These are phyloP conservation scores for Leucocoprinus sp. DNA, from an alignment of 768 basidiomycete genomes.

Conservation along the genomic window DNA sequence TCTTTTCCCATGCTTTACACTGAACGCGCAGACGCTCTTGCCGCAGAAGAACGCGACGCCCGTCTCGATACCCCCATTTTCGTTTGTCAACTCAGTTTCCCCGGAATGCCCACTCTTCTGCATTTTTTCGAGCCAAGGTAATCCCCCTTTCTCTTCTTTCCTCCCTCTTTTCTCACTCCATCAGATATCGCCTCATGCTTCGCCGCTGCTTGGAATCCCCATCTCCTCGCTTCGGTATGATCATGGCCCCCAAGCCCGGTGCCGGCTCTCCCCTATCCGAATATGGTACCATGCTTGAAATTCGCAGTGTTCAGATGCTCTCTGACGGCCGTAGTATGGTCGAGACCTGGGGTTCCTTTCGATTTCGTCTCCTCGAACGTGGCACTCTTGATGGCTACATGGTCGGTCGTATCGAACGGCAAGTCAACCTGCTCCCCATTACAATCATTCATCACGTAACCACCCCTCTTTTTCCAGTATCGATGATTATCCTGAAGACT, in stretches of 20 bases:
- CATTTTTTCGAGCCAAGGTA: slow-evolving; percentile 91
- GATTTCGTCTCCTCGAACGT: slow-evolving; percentile 83
- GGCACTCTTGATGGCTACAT: slow-evolving; percentile 85
- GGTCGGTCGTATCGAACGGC: slow-evolving; percentile 72
- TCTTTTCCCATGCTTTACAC: slow-evolving; percentile 60
- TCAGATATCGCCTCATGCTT: slow-evolving; percentile 88
- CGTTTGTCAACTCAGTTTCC: slow-evolving; percentile 84
- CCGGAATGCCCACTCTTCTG: slow-evolving; percentile 80
- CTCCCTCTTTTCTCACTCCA: slow-evolving; percentile 1
- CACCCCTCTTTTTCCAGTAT: slow-evolving; percentile 20
- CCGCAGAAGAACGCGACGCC: slow-evolving; percentile 69
- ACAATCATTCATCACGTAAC: slow-evolving; percentile 9
- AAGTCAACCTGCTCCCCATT: slow-evolving; percentile 12
- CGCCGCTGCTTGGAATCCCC: slow-evolving; percentile 82
- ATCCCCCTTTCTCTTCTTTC: slow-evolving; percentile 2
- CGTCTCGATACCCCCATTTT: slow-evolving; percentile 88
- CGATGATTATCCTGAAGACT: slow-evolving; percentile 29
- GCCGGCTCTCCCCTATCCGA: slow-evolving; percentile 36
- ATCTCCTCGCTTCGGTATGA: slow-evolving; percentile 85
- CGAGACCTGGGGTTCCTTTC: slow-evolving; percentile 54
- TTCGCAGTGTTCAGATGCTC: slow-evolving; percentile 78
- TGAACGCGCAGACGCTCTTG: slow-evolving; percentile 53
- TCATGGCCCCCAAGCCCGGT: slow-evolving; percentile 56
- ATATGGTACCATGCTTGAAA: slow-evolving; percentile 93
- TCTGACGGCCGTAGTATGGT: slow-evolving; percentile 84